Evolutionary conservation across 257 asterid genomes (phyloP).

Genomic region (Capsicum chinense): DNA sequence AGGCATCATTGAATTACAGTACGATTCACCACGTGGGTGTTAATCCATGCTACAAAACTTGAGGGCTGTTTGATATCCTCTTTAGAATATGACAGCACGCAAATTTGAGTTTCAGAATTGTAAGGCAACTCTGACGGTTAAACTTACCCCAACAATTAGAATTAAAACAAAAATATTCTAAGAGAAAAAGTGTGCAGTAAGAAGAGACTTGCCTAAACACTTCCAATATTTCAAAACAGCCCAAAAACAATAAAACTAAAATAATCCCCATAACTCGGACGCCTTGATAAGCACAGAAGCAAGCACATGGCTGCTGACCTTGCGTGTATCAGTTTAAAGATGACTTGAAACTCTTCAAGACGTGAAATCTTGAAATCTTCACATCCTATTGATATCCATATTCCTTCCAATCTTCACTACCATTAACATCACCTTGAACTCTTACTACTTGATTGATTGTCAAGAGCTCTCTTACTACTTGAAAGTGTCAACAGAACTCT

Average conservation of each 20-base stretch:
- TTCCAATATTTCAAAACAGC: conserved; percentile 29
- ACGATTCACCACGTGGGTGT: not conserved
- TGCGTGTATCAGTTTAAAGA: conserved; percentile 47
- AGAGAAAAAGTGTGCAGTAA: conserved; percentile 13
- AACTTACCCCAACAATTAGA: not conserved
- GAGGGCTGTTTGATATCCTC: conserved; percentile 1
- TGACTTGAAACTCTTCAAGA: conserved; percentile 62
- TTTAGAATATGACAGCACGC: not conserved
- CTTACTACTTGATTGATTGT: conserved; percentile 70
- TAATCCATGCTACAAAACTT: not conserved
- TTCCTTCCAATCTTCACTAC: conserved; percentile 84
- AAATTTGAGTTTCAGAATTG: conserved; percentile 8
- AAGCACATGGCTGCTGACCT: conserved; percentile 90
- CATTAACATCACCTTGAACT: conserved; percentile 88
- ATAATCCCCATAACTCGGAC: conserved; percentile 48
- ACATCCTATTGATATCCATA: conserved; percentile 72
- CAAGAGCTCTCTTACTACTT: conserved; percentile 64
- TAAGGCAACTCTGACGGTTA: not conserved
- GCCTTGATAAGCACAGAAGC: conserved; percentile 69
- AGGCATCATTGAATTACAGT: not conserved
- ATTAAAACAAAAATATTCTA: not conserved
- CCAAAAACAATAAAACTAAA: conserved; percentile 29
- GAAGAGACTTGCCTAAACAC: conserved; percentile 28
- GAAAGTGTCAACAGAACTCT: conserved; percentile 62
- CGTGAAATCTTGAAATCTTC: conserved; percentile 69